A percentile compares a stretch with the other conserved stretches of the same genome.
Evolutionary conservation across 1,139 yeast genomes (phyloP).

Genomic region (Candida neerlandica): DNA sequence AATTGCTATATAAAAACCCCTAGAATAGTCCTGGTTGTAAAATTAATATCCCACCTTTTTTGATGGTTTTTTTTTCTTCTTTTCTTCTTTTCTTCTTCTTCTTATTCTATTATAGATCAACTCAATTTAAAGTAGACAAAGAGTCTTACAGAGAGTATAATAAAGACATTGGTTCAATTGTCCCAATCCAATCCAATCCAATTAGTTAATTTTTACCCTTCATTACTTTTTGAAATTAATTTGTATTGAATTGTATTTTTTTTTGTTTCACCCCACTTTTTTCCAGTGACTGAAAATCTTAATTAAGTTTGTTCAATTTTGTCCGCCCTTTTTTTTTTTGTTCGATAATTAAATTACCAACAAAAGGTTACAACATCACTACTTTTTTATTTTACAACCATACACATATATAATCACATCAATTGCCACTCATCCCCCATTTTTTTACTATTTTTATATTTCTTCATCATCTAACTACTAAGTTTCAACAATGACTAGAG

Average conservation of each 20-base stretch:
- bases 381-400: neutral
- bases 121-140: neutral
- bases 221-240: neutral
- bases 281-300: conserved; percentile 3
- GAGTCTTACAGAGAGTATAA: too few relatives aligned
- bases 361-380: neutral
- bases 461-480: neutral
- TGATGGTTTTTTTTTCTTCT: neutral
- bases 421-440: neutral
- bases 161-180: neutral
- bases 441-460: neutral
- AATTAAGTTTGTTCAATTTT: neutral
- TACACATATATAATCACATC: too few relatives aligned
- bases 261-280: conserved; percentile 4
- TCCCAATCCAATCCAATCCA: neutral
- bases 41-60: too few relatives aligned
- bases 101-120: neutral
- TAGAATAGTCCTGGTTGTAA: neutral
- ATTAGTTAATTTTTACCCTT: neutral
- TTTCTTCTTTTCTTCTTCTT: neutral
- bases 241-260: too few relatives aligned
- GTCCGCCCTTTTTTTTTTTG: conserved; percentile 4
- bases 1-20: neutral
- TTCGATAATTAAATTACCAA: conserved; percentile 1
- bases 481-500: conserved; percentile 57